Conservation (phyloP, 2,329 filamentous ascomycete species). For the Colletotrichum sp. region DNA sequence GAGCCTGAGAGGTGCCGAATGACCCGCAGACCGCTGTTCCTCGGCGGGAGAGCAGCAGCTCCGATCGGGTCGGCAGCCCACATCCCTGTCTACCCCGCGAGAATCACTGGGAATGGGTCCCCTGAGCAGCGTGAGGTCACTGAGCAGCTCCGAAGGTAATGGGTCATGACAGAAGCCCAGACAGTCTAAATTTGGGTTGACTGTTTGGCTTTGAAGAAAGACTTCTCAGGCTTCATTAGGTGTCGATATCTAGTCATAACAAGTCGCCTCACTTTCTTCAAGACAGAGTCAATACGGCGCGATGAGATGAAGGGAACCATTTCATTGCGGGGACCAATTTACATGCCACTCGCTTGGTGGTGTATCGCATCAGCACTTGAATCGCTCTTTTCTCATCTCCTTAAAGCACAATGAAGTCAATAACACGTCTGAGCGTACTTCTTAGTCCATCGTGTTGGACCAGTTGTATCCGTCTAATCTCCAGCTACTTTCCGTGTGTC, state of each 20-base stretch:
- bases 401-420: background rate
- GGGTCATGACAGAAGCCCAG: background rate
- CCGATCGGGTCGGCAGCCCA: background rate
- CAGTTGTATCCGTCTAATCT: background rate
- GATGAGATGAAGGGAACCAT: background rate
- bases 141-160: background rate
- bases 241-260: background rate
- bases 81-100: constrained; percentile 16
- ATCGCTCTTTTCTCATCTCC: background rate
- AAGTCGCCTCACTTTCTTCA: background rate
- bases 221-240: background rate
- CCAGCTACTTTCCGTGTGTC: background rate
- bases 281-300: background rate
- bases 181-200: background rate
- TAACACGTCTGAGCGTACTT: background rate
- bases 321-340: background rate
- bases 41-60: background rate
- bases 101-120: background rate
- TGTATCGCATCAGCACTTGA: background rate
- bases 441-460: background rate
- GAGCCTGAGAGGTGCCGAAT: constrained; percentile 3
- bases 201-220: background rate
- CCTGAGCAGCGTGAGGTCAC: constrained; percentile 10
- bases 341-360: background rate
- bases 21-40: constrained; percentile 12